A percentile compares a stretch with the other conserved stretches of the same genome.
Conservation (phyloP, 768 basidiomycete genomes). For the Kwoniella newhampshirensis region DNA sequence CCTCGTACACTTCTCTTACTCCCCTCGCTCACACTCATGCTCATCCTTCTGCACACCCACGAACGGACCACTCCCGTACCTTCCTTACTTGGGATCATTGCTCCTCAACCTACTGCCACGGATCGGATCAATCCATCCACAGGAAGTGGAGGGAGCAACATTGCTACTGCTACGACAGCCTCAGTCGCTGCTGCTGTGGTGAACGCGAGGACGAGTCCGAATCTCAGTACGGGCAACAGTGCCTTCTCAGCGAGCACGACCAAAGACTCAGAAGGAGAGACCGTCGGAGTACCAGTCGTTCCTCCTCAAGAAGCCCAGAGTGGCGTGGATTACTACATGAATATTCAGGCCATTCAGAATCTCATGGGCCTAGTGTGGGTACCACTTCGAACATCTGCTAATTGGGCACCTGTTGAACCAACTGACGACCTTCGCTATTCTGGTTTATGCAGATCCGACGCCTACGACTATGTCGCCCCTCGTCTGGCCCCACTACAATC, state of each 20-base stretch:
- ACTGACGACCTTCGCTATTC: neutral
- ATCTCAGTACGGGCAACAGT: neutral
- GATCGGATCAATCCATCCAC: constrained; percentile 9
- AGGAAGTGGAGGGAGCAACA: neutral
- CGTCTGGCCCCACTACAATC: constrained; percentile 12
- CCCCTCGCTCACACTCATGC: constrained; percentile 65
- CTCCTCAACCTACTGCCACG: constrained; percentile 19
- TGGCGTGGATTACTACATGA: constrained; percentile 77
- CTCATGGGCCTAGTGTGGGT: constrained; percentile 79
- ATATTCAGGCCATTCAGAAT: constrained; percentile 85
- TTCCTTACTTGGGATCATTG: constrained; percentile 29
- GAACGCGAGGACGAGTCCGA: neutral
- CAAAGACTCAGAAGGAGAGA: constrained; percentile 34
- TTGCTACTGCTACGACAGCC: neutral
- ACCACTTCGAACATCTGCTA: constrained; percentile 16
- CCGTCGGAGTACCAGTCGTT: constrained; percentile 34
- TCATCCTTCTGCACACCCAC: constrained; percentile 67
- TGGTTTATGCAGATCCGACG: constrained; percentile 40
- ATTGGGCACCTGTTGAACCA: neutral
- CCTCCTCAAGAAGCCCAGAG: constrained; percentile 60
- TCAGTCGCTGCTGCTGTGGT: neutral
- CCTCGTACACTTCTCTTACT: constrained; percentile 70
- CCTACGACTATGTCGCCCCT: constrained; percentile 35
- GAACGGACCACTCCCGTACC: constrained; percentile 55
- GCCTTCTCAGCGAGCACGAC: constrained; percentile 6